phyloP scores from a whole-genome alignment of 2,329 filamentous ascomycete genomes.

The Claviceps monticola region DNA sequence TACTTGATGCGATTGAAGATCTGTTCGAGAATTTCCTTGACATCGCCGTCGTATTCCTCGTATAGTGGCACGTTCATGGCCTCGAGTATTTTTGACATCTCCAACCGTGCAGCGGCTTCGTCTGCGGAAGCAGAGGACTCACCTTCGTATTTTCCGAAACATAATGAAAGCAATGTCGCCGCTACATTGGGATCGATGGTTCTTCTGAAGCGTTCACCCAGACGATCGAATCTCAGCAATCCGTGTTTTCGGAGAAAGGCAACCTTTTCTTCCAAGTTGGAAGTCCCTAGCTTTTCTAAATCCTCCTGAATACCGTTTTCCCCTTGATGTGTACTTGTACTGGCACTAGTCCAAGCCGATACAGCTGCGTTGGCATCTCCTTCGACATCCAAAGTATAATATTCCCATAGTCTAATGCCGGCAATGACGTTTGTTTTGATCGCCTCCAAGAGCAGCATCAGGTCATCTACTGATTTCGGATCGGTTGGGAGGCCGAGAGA shows the following conservation, averaged over 20 bases:
- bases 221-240: conserved; percentile 53
- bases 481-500: conserved; percentile 62
- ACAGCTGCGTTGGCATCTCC: conserved; percentile 54
- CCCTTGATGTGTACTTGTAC: conserved; percentile 39
- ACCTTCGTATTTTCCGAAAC: conserved; percentile 47
- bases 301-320: conserved; percentile 17
- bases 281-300: conserved; percentile 33
- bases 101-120: conserved; percentile 35
- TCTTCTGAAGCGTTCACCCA: conserved; percentile 70
- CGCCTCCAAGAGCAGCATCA: conserved; percentile 69
- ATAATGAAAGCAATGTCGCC: conserved; percentile 36
- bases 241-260: conserved; percentile 55
- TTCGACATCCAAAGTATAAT: conserved; percentile 73
- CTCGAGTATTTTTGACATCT: conserved; percentile 55
- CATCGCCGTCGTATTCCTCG: conserved; percentile 77
- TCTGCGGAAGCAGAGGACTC: conserved; percentile 29
- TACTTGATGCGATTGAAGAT: conserved; percentile 93
- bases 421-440: conserved; percentile 71
- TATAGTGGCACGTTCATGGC: conserved; percentile 82
- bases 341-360: conserved; percentile 54
- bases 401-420: conserved; percentile 78
- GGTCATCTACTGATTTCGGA: conserved; percentile 55
- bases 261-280: conserved; percentile 35
- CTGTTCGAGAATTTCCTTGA: conserved; percentile 74
- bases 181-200: conserved; percentile 53